Conservation (phyloP, 768 basidiomycete genomes). For the Imleria badia region DNA sequence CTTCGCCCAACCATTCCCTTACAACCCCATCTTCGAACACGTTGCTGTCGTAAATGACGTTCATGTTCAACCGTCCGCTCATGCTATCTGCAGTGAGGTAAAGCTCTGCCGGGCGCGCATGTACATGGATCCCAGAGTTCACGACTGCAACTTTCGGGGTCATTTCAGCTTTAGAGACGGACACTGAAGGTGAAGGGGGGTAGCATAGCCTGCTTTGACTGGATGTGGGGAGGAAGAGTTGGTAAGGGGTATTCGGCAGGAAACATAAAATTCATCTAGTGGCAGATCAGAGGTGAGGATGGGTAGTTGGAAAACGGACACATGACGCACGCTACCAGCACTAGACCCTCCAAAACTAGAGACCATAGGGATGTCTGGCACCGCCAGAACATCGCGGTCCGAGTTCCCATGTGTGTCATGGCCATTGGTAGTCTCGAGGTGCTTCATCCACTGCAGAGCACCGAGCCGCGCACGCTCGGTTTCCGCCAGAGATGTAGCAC, state of each 20-base stretch:
- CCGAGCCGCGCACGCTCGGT: background rate
- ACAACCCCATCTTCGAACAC: slow-evolving; percentile 43
- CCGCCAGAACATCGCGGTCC: background rate
- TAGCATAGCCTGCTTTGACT: slow-evolving; percentile 1
- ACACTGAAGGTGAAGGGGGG: background rate
- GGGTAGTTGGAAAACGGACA: background rate
- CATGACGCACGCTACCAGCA: slow-evolving; percentile 28
- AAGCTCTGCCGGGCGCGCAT: slow-evolving; percentile 44
- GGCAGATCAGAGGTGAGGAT: background rate
- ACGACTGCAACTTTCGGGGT: slow-evolving; percentile 13
- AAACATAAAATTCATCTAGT: slow-evolving; percentile 34
- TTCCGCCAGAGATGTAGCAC: slow-evolving; percentile 8
- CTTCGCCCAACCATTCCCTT: slow-evolving; percentile 48
- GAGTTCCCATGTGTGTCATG: background rate
- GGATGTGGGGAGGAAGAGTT: slow-evolving; percentile 14
- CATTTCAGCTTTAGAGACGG: background rate
- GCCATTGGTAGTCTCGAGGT: background rate
- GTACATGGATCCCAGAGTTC: slow-evolving; percentile 27
- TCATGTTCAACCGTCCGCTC: slow-evolving; percentile 33
- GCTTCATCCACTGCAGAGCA: slow-evolving; percentile 28
- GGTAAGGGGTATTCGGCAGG: slow-evolving; percentile 37
- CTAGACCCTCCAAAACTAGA: slow-evolving; percentile 17
- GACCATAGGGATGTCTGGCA: background rate
- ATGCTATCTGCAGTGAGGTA: slow-evolving; percentile 44
- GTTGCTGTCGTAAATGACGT: slow-evolving; percentile 44